phyloP scores from a whole-genome alignment of 2,329 filamentous ascomycete genomes.

The Penicillium sp. region DNA sequence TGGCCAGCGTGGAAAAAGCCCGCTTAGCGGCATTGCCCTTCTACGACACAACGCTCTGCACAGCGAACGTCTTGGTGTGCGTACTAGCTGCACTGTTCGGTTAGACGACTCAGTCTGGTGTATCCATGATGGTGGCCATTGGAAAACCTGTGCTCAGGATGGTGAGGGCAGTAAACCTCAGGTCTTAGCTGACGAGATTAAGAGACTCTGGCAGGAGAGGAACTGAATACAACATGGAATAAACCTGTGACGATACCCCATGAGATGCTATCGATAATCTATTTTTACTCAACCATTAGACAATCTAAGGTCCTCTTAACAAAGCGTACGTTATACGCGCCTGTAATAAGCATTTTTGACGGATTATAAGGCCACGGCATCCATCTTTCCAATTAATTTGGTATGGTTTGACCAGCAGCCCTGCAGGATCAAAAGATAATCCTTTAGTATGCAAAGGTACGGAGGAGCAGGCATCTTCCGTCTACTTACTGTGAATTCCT shows the following conservation, averaged over 20 bases:
- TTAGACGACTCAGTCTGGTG: conserved; percentile 80
- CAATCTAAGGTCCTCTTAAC: not conserved
- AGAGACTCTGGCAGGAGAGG: conserved; percentile 61
- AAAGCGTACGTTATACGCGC: not conserved
- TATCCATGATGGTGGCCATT: conserved; percentile 74
- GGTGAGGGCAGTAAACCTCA: conserved; percentile 50
- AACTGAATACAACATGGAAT: conserved; percentile 21
- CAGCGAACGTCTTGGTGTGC: conserved; percentile 61
- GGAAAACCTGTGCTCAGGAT: conserved; percentile 74
- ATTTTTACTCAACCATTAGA: not conserved
- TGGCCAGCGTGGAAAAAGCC: conserved; percentile 62
- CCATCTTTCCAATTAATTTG: not conserved
- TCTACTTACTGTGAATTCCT: too few species aligned
- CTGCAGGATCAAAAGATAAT: not conserved
- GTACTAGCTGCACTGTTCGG: conserved; percentile 75
- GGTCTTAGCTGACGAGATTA: conserved; percentile 74
- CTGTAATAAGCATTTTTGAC: not conserved
- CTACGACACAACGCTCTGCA: conserved; percentile 53
- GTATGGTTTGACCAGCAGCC: not conserved
- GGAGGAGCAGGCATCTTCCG: too few species aligned
- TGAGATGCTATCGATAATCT: not conserved
- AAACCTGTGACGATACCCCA: not conserved
- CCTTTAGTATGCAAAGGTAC: too few species aligned
- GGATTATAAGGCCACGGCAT: not conserved
- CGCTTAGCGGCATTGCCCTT: conserved; percentile 49